Base-by-base conservation (phyloP, 1,139 yeast species). In the Hansenula lynferdii region DNA sequence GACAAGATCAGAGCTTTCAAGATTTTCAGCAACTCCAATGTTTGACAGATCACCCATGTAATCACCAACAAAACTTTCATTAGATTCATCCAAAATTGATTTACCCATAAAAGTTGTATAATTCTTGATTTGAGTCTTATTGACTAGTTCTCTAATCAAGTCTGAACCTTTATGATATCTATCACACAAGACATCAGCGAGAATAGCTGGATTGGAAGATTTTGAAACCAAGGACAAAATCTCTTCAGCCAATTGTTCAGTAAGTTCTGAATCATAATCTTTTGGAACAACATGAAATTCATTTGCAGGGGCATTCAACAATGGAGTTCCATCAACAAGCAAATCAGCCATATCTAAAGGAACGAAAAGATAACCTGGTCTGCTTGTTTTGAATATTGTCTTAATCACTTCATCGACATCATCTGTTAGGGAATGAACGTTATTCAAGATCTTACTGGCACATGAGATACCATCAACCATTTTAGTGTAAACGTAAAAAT, bases 361-460 rank as follows among this genome's bases (percentile, higher is more conserved):
- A 32, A 87, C 59, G 55, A 76, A 85, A 42, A 87, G 62, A 55
- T 83, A 86, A 8, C 95, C 96, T 1, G 96, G 96, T 55, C 82
- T 75, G 22, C 82, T 77, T 41, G 72, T 69, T 32, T 61, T 65
- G 48, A 75, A 64, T 24, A 85, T 77, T 24, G 72, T 67, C 32
- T 57, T 54, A 45, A 87, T 72, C 5, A 85, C 85, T 22, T 64
- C 64, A 57, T 87, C 96, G 40, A 87, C 70, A 53, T 75, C 72
- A 23, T 65, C 64, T 20, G 77, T 66, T 1, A 78, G 81, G 10
- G 62, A 58, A 3, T 65, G 60, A 23, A 77, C 69, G 43, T 69
- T 64, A 34, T 66, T 67, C 44, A 85, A 62, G 30, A 75, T 65
- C 56, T 79, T 89, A 25, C 70, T 69, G 29, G 74, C 70, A 42